Evolutionary conservation across 176 grass and related monocot genomes (phyloP).

Genomic region (Thinopyrum elongatum): DNA sequence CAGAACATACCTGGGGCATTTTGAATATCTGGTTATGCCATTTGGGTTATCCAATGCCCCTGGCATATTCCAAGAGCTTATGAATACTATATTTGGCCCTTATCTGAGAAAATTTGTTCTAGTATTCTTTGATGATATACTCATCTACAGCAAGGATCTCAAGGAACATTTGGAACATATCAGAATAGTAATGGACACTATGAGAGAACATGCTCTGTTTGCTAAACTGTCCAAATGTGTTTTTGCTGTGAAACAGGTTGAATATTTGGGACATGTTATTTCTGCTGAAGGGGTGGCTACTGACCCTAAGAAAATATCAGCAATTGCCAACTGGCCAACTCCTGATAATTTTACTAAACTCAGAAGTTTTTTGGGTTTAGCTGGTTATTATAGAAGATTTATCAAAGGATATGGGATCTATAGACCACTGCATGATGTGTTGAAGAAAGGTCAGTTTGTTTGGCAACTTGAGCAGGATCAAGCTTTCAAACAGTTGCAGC

Average conservation of each 20-base stretch:
- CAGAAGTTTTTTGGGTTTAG: too few relatives aligned
- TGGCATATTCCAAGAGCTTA: background rate
- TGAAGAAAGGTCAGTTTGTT: too few relatives aligned
- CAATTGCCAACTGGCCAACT: too few relatives aligned
- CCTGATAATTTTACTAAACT: too few relatives aligned
- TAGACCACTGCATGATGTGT: too few relatives aligned
- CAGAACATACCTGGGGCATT: background rate
- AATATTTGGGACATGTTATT: background rate
- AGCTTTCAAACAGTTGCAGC: too few relatives aligned
- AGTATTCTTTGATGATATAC: background rate
- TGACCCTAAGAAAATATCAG: background rate
- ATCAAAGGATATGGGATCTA: too few relatives aligned
- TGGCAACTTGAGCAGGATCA: too few relatives aligned
- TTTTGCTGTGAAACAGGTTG: background rate
- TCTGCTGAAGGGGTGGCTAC: background rate
- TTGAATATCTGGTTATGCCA: background rate
- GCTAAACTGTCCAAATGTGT: background rate
- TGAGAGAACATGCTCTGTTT: background rate
- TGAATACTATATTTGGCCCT: background rate
- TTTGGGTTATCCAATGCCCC: background rate
- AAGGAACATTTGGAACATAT: background rate
- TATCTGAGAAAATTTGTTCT: background rate
- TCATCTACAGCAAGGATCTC: background rate
- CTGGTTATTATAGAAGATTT: too few relatives aligned
- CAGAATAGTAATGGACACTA: background rate